Evolutionary conservation across 495 filamentous ascomycete species (phyloP), one percentile per base, ranked within the genome.

Genomic region (Hamigera avellanea): DNA sequence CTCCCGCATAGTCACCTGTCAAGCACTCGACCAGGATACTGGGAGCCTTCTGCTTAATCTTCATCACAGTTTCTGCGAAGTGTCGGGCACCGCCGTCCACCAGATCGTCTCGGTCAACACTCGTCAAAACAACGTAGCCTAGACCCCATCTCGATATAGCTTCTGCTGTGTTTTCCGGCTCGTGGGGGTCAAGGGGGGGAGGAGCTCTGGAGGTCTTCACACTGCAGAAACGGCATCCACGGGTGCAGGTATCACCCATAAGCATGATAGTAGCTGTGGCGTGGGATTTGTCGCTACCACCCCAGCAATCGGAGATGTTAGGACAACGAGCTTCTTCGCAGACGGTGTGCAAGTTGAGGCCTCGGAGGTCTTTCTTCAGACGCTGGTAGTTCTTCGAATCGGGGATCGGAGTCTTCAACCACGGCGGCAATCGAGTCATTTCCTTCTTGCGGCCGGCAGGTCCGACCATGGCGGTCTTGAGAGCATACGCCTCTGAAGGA

Each of bases 261-360:
- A 96, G 68, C 93, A 98, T 96, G 63, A 98, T 96, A 7, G 91
- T 98, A 0, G 93, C 91, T 17, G 91, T 98, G 1, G 93, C 93
- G 15, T 85, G 78, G 33, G 78, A 73, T 63, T 94, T 95, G 57
- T 81, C 75, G 47, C 63, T 71, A 23, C 91, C 91, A 38, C 91
- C 91, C 91, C 91, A 98, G 69, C 91, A 98, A 56, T 94, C 86
- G 43, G 80, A 85, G 35, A 98, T 96, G 56, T 98, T 98, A 28
- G 91, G 91, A 56, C 91, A 98, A 19, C 87, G 75, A 12, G 91
- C 91, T 63, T 98, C 93, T 62, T 98, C 91, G 57, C 91, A 98
- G 10, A 98, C 91, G 6, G 91, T 98, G 54, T 95, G 88, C 25
- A 98, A 64, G 36, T 80, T 80, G 38, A 98, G 65, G 2, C 91